A percentile compares a stretch with the other conserved stretches of the same genome.
These are phyloP conservation scores for Lasiosphaeria hispida DNA, from an alignment of 495 filamentous ascomycete genomes.

Conservation along the genomic window DNA sequence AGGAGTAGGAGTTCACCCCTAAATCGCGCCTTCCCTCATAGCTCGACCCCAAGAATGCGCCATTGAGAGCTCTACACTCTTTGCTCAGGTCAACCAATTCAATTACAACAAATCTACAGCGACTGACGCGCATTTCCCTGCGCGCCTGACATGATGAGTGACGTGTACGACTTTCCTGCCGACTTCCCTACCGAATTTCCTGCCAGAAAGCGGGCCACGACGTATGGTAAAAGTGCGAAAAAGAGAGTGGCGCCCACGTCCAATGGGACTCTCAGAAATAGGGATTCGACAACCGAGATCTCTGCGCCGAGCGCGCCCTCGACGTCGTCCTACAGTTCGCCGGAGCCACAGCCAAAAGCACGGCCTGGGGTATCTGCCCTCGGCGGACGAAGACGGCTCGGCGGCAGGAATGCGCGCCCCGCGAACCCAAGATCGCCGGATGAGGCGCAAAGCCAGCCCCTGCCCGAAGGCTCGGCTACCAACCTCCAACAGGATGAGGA, in stretches of 20 bases:
- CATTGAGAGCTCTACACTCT: too few relatives aligned
- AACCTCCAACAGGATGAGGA: conserved; percentile 15
- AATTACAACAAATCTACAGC: neutral
- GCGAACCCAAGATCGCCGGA: conserved; percentile 6
- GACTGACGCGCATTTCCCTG: neutral
- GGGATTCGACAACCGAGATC: conserved; percentile 17
- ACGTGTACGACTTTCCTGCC: conserved; percentile 27
- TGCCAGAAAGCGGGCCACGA: conserved; percentile 28
- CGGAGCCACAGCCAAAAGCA: conserved; percentile 20
- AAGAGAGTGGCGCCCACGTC: conserved; percentile 28
- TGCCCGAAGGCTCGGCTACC: conserved; percentile 11
- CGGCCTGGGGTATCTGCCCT: conserved; percentile 11
- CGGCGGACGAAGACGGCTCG: conserved; percentile 6
- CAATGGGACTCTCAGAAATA: conserved; percentile 9
- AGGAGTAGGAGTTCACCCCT: too few relatives aligned
- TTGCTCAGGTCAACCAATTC: neutral
- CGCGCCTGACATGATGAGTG: conserved; percentile 33
- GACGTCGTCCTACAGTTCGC: conserved; percentile 18
- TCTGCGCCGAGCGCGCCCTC: conserved; percentile 12
- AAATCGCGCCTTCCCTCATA: too few relatives aligned
- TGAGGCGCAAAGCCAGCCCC: conserved; percentile 31
- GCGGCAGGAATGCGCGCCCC: conserved; percentile 6
- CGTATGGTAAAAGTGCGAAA: conserved; percentile 40
- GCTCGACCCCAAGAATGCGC: too few relatives aligned
- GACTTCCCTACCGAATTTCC: conserved; percentile 23